Base-by-base conservation (phyloP, 2,329 filamentous ascomycete species). In the Monosporascus sp. region DNA sequence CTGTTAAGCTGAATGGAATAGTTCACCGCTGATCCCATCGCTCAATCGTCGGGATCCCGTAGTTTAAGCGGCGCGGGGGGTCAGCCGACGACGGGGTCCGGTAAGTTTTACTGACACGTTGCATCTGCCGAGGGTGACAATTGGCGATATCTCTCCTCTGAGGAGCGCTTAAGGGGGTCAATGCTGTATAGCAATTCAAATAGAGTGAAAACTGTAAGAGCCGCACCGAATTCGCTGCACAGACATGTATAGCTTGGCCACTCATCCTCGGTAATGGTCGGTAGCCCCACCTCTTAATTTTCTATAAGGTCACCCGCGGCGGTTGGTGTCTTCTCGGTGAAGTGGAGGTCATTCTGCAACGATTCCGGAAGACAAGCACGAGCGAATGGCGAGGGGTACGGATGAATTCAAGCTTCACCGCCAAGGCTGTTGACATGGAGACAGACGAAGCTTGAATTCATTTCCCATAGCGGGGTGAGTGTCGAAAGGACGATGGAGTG, bases 381-480 rank as follows among this genome's bases (percentile, higher is more conserved):
- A 58, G 58, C 58, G 59, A 54, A 58, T 61, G 43, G 22, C 43
- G 27, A 54, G 24, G 17, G 19, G 41, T 52, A 31, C 56, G 60
- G 60, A 57, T 62, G 54, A 59, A 63, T 62, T 55, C 55, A 56
- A 58, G 55, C 58, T 57, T 62, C 53, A 50, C 52, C 54, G 62
- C 62, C 62, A 65, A 64, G 63, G 49, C 24, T 45, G 51, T 46
- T 38, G 50, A 56, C 48, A 40, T 48, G 50, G 44, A 57, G 26
- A 48, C 59, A 54, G 51, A 56, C 27, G 57, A 61, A 58, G 58
- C 55, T 60, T 57, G 47, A 57, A 46, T 58, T 53, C 20, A 57
- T 50, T 51, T 54, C 44, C 52, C 22, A 48, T 38, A 11, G 48
- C 19, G 26, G 7, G 24, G 19, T 6, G 24, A 7, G 35, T 3